phyloP scores from a whole-genome alignment of 352 stramenopile genomes.

The Pythium aquatile region DNA sequence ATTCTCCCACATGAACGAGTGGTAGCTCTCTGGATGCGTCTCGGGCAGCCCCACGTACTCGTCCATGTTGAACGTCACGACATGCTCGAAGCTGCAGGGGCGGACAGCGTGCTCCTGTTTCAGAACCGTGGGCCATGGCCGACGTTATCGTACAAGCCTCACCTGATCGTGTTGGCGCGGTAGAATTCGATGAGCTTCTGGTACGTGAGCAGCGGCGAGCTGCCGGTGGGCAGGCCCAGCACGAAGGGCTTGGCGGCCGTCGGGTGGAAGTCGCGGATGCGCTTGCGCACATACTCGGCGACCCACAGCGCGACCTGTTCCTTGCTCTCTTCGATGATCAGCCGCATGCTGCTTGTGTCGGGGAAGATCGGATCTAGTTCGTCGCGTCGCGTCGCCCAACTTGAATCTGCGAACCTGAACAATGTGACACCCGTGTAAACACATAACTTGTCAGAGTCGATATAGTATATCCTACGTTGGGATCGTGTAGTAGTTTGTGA shows the following conservation, averaged over 20 bases:
- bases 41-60: constrained; percentile 82
- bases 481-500: too few relatives aligned
- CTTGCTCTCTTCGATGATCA: constrained; percentile 83
- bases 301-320: constrained; percentile 71
- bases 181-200: constrained; percentile 76
- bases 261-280: constrained; percentile 79
- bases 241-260: constrained; percentile 77
- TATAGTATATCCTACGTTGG: too few relatives aligned
- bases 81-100: constrained; percentile 65
- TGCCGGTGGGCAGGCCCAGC: constrained; percentile 83
- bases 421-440: too few relatives aligned
- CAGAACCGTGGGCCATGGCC: background rate
- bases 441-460: background rate
- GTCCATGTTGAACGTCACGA: constrained; percentile 93
- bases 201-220: constrained; percentile 84
- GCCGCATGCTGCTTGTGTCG: constrained; percentile 45
- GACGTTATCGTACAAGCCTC: background rate
- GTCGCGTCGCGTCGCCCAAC: background rate
- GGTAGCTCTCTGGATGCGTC: constrained; percentile 86
- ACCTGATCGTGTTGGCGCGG: constrained; percentile 38
- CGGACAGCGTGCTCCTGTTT: background rate
- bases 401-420: background rate
- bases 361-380: background rate
- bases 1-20: constrained; percentile 90
- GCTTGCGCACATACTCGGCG: constrained; percentile 76